Evolutionary conservation across 371 early-diverging fungal species (phyloP).

Genomic region (Umbelopsis sp.): DNA sequence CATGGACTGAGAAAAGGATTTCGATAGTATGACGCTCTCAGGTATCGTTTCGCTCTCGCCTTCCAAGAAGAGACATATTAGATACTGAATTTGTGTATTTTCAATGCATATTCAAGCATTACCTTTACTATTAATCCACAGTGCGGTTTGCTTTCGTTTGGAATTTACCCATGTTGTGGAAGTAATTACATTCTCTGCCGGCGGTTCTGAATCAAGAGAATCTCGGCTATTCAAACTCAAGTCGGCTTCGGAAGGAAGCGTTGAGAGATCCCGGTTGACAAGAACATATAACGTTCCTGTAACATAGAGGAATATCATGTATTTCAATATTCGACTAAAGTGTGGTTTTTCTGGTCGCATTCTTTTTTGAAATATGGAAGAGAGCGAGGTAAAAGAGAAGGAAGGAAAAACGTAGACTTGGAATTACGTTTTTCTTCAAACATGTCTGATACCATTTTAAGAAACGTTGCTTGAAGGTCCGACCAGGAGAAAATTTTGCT

Average conservation of each 20-base stretch:
- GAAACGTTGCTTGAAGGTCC: not conserved
- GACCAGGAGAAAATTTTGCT: too few relatives aligned
- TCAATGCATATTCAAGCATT: not conserved
- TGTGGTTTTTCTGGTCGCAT: slow-evolving; percentile 12
- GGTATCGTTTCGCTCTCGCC: slow-evolving; percentile 25
- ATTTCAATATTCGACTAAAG: not conserved
- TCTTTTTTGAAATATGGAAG: not conserved
- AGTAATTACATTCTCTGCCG: not conserved
- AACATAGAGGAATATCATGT: not conserved
- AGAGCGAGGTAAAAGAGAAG: not conserved
- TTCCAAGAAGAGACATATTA: not conserved
- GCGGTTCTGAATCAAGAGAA: not conserved
- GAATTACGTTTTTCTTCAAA: not conserved
- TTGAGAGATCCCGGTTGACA: not conserved
- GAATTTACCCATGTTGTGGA: not conserved
- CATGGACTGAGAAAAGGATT: slow-evolving; percentile 46
- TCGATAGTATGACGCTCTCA: slow-evolving; percentile 43
- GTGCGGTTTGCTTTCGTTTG: not conserved
- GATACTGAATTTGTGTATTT: not conserved
- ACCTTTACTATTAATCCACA: not conserved
- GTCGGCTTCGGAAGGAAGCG: not conserved
- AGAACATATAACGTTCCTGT: not conserved
- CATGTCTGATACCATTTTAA: not conserved
- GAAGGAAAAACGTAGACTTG: not conserved
- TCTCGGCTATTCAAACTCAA: not conserved